These are phyloP conservation scores for Trebouxia sp. DNA, from an alignment of 139 green algal genomes.

Conservation along the genomic window DNA sequence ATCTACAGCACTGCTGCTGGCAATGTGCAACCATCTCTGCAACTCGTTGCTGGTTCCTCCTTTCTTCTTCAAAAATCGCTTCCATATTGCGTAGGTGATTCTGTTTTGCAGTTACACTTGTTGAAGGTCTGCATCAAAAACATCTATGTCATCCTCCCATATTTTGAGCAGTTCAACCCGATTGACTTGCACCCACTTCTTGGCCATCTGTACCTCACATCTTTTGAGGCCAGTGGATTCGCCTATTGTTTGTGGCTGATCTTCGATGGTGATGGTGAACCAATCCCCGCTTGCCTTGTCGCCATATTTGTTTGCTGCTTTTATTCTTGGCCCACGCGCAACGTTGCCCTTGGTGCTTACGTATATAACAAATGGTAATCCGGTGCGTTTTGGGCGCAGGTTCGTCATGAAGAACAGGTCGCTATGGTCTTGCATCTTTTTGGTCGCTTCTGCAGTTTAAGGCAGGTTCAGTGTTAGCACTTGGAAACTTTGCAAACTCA, in stretches of 20 bases:
- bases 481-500: background rate
- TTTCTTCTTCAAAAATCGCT: no score
- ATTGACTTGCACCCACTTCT: conserved; percentile 9
- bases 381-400: conserved; percentile 9
- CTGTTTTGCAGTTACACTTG: no score
- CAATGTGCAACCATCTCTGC: no score
- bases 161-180: background rate
- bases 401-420: background rate
- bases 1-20: no score
- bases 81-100: no score
- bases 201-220: background rate
- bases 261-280: conserved; percentile 6
- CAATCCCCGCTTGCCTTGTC: conserved; percentile 4
- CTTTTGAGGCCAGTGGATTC: background rate
- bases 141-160: background rate
- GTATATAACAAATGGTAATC: background rate
- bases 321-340: background rate
- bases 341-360: conserved; percentile 6
- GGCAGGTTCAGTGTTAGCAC: background rate
- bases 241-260: background rate
- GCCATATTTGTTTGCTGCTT: conserved; percentile 9
- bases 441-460: background rate
- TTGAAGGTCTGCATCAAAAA: conserved; percentile 6
- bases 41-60: no score
- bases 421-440: background rate